These are phyloP conservation scores for Nitzschia putrida DNA, from an alignment of 108 stramenopile species.

Conservation along the genomic window DNA sequence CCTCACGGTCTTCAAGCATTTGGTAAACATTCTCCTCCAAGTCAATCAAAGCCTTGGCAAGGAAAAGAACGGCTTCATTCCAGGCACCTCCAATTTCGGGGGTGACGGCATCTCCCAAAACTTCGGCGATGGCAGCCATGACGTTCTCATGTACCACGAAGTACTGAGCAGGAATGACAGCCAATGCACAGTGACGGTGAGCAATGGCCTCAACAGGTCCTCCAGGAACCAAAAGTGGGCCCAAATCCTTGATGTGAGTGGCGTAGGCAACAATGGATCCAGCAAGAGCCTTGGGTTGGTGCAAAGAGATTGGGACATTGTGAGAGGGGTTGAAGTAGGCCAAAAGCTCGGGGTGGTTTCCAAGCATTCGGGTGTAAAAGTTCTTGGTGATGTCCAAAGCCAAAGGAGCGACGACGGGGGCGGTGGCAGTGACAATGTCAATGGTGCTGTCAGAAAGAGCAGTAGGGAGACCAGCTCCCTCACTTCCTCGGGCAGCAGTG, in stretches of 20 bases:
- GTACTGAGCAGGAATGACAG: not conserved
- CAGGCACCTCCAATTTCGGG: constrained; percentile 3
- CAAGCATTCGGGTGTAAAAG: constrained; percentile 4
- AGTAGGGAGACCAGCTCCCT: constrained; percentile 20
- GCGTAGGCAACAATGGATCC: constrained; percentile 4
- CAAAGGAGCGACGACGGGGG: constrained; percentile 17
- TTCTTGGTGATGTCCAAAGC: constrained; percentile 23
- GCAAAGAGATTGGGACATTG: constrained; percentile 4
- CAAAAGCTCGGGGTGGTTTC: constrained; percentile 2
- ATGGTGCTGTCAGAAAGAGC: constrained; percentile 3
- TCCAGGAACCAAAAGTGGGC: constrained; percentile 2
- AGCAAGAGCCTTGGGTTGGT: constrained; percentile 5
- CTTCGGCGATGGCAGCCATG: constrained; percentile 1
- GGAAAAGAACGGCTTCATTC: constrained; percentile 5
- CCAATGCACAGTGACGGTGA: constrained; percentile 16
- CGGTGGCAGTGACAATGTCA: constrained; percentile 22
- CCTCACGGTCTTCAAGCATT: constrained; percentile 7
- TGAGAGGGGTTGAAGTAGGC: constrained; percentile 7
- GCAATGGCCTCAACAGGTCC: not conserved
- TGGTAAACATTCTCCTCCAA: constrained; percentile 2
- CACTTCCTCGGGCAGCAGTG: not conserved
- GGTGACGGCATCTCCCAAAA: constrained; percentile 9
- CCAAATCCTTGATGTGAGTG: not conserved
- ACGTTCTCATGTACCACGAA: constrained; percentile 4
- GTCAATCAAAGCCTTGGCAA: constrained; percentile 7